Base-by-base conservation (phyloP, 108 stramenopile genomes). In the Cylindrotheca closterium region DNA sequence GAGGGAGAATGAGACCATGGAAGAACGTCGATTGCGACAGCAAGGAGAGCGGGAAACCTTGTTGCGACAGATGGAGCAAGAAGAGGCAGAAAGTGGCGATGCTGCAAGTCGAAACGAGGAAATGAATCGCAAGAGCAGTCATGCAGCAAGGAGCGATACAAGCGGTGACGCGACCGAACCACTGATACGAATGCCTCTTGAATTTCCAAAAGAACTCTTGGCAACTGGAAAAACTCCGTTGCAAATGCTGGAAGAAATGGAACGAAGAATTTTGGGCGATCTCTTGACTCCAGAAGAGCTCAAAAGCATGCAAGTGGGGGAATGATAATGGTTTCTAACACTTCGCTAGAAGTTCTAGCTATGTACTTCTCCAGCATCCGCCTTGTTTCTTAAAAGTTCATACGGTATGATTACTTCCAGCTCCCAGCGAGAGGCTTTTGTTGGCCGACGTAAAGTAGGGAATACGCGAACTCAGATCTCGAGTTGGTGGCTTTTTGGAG, bases 11-110 rank as follows among this genome's bases (percentile, higher is more conserved):
- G 86, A 91, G 77, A 74, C 60, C 26, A 34, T 83, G 4, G 63
- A 82, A 23, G 84, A 89, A 24, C 74, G 87, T 17, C 74, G 74
- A 54, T 30, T 86, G 3, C 87, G 88, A 28, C 92, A 85, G 62
- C 88, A 82, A 4, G 87, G 75, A 8, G 92, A 93, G 70, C 74
- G 92, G 29, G 88, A 93, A 68, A 45, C 50, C 8, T 55, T 90
- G 3, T 60, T 86, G 56, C 70, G 88, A 33, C 50, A 81, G 63
- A 88, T 93, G 84, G 83, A 87, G 55, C 50, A 77, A 47, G 73
- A 82, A n/a, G n/a, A n/a, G n/a, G n/a, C 21, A 42, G 21, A 0
- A 23, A 33, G 47, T 45, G 1, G 1, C 22, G 58, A 34, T 15
- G 30, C 26, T 3, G 34, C 4, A n/a, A 30, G 30, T 58, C 32